A percentile compares a stretch with the other conserved stretches of the same genome.
These are phyloP conservation scores for Pythium sukuiense DNA, from an alignment of 352 stramenopile species.

Conservation along the genomic window DNA sequence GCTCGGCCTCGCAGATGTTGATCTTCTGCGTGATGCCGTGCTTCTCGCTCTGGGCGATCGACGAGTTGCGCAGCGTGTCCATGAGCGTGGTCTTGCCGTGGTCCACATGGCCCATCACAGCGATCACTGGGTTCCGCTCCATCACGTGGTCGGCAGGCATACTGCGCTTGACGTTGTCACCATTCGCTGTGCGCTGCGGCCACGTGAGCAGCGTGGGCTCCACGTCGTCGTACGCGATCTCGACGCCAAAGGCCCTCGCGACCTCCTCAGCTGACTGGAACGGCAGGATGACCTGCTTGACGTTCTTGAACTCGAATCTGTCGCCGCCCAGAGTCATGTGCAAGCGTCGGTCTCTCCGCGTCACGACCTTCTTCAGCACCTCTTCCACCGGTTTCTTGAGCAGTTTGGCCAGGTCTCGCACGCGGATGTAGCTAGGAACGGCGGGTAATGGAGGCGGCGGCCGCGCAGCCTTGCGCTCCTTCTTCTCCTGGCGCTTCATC, in stretches of 20 bases:
- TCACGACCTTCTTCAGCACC: conserved; percentile 63
- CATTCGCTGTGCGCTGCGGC: conserved; percentile 17
- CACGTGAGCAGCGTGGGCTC: conserved; percentile 47
- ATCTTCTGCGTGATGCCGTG: conserved; percentile 99
- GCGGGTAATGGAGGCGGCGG: conserved; percentile 16
- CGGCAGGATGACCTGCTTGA: conserved; percentile 76
- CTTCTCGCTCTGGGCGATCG: conserved; percentile 93
- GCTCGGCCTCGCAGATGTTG: conserved; percentile 93
- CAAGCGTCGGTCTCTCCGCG: conserved; percentile 55
- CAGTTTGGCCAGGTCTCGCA: conserved; percentile 73
- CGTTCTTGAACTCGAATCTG: conserved; percentile 67
- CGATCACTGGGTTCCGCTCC: conserved; percentile 94
- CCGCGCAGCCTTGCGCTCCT: background rate
- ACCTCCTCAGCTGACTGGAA: conserved; percentile 62
- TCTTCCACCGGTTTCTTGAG: conserved; percentile 66
- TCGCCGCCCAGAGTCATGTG: conserved; percentile 48
- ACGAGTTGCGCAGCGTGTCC: conserved; percentile 90
- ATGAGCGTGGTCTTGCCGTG: conserved; percentile 99
- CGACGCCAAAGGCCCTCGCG: conserved; percentile 39
- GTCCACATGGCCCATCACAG: conserved; percentile 99
- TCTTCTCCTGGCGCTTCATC: conserved; percentile 20
- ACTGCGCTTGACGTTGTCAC: background rate
- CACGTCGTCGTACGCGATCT: conserved; percentile 59
- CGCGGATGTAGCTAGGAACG: conserved; percentile 61
- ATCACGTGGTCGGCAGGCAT: conserved; percentile 40